Conservation (phyloP, 768 basidiomycete species). For the Trametes coccinea region DNA sequence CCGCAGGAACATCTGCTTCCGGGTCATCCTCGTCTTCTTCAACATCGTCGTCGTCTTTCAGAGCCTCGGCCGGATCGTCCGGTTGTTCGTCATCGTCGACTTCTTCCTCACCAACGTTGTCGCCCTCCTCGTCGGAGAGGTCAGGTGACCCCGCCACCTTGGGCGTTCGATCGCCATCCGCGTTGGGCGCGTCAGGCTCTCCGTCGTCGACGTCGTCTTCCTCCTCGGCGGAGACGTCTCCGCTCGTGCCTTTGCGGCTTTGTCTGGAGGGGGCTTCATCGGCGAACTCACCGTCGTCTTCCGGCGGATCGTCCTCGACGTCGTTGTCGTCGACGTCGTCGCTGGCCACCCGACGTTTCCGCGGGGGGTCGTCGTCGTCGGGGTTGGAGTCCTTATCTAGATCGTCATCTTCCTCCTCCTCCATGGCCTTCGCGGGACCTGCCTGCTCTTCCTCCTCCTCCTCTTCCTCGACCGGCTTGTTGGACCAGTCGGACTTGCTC, state of each 20-base stretch:
- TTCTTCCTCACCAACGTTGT: constrained; percentile 30
- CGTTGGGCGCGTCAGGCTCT: constrained; percentile 25
- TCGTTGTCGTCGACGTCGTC: constrained; percentile 21
- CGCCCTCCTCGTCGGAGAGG: constrained; percentile 38
- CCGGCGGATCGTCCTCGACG: constrained; percentile 22
- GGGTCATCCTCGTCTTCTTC: constrained; percentile 33
- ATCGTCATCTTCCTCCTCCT: constrained; percentile 60
- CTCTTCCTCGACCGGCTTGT: constrained; percentile 41
- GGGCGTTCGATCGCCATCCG: constrained; percentile 23
- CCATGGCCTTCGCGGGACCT: constrained; percentile 53
- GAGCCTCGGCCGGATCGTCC: neutral
- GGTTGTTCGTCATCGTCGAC: constrained; percentile 22
- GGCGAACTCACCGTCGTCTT: constrained; percentile 29
- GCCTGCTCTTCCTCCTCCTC: constrained; percentile 44
- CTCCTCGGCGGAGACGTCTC: constrained; percentile 31
- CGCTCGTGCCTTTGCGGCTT: constrained; percentile 21
- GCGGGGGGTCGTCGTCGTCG: constrained; percentile 9
- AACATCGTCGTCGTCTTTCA: constrained; percentile 10
- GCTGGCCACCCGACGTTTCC: constrained; percentile 23
- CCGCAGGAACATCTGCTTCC: constrained; percentile 23
- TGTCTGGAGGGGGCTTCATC: constrained; percentile 20
- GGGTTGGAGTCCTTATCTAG: constrained; percentile 38
- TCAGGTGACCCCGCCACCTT: constrained; percentile 28
- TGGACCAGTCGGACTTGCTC: constrained; percentile 36
- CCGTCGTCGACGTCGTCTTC: constrained; percentile 35